A percentile compares a stretch with the other conserved stretches of the same genome.
phyloP scores from a whole-genome alignment of 2,329 filamentous ascomycete species.

The Colletotrichum sp. region DNA sequence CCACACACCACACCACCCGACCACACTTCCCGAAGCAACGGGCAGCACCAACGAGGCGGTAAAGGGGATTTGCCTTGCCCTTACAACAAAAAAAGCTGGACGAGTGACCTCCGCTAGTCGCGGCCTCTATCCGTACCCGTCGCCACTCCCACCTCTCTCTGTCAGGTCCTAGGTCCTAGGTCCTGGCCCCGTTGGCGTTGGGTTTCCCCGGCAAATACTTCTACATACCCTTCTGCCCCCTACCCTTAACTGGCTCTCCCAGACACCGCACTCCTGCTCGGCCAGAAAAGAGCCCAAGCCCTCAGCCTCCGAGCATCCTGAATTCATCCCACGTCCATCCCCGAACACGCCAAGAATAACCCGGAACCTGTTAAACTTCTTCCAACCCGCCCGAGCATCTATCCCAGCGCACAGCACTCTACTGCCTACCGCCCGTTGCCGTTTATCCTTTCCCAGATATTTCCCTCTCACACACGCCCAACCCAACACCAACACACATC shows the following conservation, averaged over 20 bases:
- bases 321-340: constrained; percentile 17
- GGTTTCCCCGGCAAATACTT: constrained; percentile 9
- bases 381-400: constrained; percentile 9
- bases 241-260: not conserved
- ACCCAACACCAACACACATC: not conserved
- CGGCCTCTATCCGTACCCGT: constrained; percentile 6
- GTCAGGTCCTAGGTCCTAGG: constrained; percentile 12
- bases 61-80: not conserved
- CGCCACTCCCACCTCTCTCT: constrained; percentile 14
- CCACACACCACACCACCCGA: not conserved
- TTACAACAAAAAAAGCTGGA: not conserved
- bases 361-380: constrained; percentile 19
- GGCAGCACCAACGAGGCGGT: constrained; percentile 15
- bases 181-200: not conserved
- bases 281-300: constrained; percentile 9
- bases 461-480: not conserved
- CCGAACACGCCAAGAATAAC: constrained; percentile 17
- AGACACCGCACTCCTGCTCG: not conserved
- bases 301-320: constrained; percentile 17
- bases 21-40: constrained; percentile 6
- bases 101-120: constrained; percentile 14
- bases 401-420: constrained; percentile 10
- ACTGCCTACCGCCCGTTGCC: not conserved
- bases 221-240: constrained; percentile 1
- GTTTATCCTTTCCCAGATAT: not conserved